Conservation (phyloP, 306 rosid genomes). For the Prunus davidiana region DNA sequence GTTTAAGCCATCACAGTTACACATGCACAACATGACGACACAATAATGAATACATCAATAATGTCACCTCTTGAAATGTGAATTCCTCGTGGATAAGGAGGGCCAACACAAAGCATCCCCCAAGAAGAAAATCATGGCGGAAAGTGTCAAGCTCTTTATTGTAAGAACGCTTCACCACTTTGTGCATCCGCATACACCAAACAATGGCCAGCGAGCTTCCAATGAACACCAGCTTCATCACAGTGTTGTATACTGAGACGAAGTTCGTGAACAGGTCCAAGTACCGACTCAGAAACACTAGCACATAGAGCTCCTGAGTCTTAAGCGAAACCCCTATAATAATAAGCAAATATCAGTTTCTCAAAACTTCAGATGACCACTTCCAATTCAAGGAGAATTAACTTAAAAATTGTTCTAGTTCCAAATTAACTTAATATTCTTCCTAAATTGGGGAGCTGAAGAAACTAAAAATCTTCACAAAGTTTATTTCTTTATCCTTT, state of each 20-base stretch:
- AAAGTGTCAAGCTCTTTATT: constrained; percentile 78
- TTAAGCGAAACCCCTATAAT: constrained; percentile 76
- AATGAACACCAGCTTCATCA: constrained; percentile 83
- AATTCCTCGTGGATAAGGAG: constrained; percentile 73
- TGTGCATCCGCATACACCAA: constrained; percentile 76
- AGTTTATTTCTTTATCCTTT: not conserved
- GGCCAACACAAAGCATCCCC: constrained; percentile 55
- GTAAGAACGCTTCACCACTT: constrained; percentile 61
- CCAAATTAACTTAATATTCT: not conserved
- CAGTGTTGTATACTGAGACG: constrained; percentile 68
- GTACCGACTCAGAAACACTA: constrained; percentile 82
- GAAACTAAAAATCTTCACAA: not conserved
- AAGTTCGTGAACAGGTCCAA: constrained; percentile 83
- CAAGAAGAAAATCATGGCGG: constrained; percentile 64
- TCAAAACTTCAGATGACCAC: not conserved
- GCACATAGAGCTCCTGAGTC: constrained; percentile 88
- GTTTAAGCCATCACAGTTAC: too few relatives aligned
- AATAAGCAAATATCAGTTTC: not conserved
- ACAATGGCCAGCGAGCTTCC: constrained; percentile 72
- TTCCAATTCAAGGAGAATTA: not conserved
- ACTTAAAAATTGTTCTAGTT: not conserved
- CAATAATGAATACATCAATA: not conserved
- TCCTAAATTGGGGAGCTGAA: not conserved
- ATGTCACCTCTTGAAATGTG: constrained; percentile 60
- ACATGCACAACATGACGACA: constrained; percentile 9